Base-by-base conservation (phyloP, 805 yeast species). In the Schwanniomyces pseudopolymorphus region DNA sequence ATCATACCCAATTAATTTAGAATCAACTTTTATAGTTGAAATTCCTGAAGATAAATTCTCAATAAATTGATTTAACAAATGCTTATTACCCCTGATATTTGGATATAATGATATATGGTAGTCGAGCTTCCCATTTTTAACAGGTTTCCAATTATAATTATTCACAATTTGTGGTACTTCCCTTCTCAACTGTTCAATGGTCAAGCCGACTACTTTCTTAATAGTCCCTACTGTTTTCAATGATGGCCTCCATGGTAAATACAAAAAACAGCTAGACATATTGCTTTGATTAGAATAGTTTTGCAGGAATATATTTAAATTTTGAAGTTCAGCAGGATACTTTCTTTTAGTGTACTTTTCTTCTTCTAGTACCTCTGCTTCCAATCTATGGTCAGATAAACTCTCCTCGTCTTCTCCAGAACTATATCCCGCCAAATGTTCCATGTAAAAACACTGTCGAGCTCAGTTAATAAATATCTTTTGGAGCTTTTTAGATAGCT, bases 211-310 rank as follows among this genome's bases (percentile, higher is more conserved):
- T 9, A 47, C 22, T 20, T 14, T 26, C 35, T 53, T 49, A 10
- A 53, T 40, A 17, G 39, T 42, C n/a, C 40, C 45, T 10, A 49
- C 33, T 14, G 49, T 45, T n/a, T 39, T 31, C 24, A 46, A 22
- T n/a, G 50, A 43, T 11, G 56, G 56, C n/a, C 39, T 43, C 56
- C 56, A 53, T 5, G 52, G 54, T 17, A 53, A 44, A 24, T 48
- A 47, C 7, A 47, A 20, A 42, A 46, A 53, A 11, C 45, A 31
- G 20, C 44, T 37, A n/a, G 49, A 42, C 51, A 48, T 47, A 20
- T 45, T 40, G 9, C 25, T 33, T 17, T 44, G 52, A 17, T 42
- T 42, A 9, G 45, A 44, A 40, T 45, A 51, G 42, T 53, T 53
- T 39, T 53, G 55, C 51, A 47, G 50, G 27, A 45, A 53, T 14